These are phyloP conservation scores for Rhodomyrtus psidioides DNA, from an alignment of 441 rosid genomes.

Conservation along the genomic window DNA sequence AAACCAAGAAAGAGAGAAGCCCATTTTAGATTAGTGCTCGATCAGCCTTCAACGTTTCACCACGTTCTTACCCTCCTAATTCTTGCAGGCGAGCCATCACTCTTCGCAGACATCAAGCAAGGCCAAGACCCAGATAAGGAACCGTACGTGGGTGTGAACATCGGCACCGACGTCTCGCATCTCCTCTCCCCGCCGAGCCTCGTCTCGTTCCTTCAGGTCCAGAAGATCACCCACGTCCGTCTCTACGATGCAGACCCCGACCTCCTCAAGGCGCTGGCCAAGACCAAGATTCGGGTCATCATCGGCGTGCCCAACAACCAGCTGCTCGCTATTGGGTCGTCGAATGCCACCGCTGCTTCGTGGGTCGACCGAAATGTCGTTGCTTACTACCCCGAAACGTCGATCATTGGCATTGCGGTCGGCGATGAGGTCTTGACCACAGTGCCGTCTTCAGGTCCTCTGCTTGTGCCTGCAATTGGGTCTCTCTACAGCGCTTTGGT, in stretches of 20 bases:
- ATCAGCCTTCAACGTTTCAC: neutral
- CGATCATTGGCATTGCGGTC: conserved; percentile 65
- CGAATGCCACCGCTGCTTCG: conserved; percentile 76
- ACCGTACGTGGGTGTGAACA: conserved; percentile 75
- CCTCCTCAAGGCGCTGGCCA: conserved; percentile 64
- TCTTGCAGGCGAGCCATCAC: conserved; percentile 32
- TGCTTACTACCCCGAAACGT: conserved; percentile 71
- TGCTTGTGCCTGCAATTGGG: conserved; percentile 77
- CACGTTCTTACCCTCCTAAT: neutral
- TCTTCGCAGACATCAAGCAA: conserved; percentile 23
- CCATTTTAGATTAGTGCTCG: neutral
- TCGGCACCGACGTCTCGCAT: conserved; percentile 73
- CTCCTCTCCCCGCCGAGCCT: conserved; percentile 38
- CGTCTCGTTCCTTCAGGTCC: conserved; percentile 63
- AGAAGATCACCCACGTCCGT: conserved; percentile 70
- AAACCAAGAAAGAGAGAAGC: neutral
- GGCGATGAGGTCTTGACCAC: conserved; percentile 94
- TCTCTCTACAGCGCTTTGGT: conserved; percentile 82
- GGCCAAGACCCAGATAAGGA: conserved; percentile 46
- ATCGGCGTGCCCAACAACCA: conserved; percentile 93
- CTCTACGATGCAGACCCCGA: conserved; percentile 81
- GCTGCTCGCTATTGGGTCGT: conserved; percentile 88
- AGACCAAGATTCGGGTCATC: conserved; percentile 85
- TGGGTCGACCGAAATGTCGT: conserved; percentile 82
- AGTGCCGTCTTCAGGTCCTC: conserved; percentile 71